Percentiles rank a stretch among this genome's conserved stretches.
phyloP scores from a whole-genome alignment of 1,284 basidiomycete species.

The Ceratobasidium sp. region DNA sequence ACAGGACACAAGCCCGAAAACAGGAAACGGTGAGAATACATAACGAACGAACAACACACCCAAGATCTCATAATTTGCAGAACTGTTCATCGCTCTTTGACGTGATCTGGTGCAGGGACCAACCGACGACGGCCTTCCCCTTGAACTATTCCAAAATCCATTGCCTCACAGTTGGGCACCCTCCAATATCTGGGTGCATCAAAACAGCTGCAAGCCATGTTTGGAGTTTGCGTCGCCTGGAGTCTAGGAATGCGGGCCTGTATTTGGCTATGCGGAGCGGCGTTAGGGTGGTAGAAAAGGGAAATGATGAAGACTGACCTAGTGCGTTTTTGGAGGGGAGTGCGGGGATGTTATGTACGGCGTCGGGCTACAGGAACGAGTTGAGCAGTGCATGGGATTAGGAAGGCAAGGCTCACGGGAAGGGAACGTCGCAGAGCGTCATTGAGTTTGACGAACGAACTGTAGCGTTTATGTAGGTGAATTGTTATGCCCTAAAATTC shows the following conservation, averaged over 20 bases:
- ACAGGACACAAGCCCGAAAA: no score
- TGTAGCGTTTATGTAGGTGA: constrained; percentile 76
- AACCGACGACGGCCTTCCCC: neutral
- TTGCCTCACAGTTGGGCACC: constrained; percentile 65
- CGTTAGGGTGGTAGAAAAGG: neutral
- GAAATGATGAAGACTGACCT: constrained; percentile 57
- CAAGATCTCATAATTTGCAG: no score
- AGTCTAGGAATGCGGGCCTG: constrained; percentile 74
- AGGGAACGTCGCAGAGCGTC: constrained; percentile 63
- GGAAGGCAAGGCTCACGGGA: constrained; percentile 59
- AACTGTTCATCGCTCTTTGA: neutral
- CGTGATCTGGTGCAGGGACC: neutral
- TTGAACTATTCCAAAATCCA: constrained; percentile 69
- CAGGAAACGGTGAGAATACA: no score
- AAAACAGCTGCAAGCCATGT: constrained; percentile 74
- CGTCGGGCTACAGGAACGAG: constrained; percentile 62
- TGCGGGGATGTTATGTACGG: constrained; percentile 64
- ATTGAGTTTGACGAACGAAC: constrained; percentile 70
- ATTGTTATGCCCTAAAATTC: constrained; percentile 65
- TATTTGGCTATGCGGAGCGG: constrained; percentile 56
- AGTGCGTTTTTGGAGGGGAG: constrained; percentile 78
- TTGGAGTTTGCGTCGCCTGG: constrained; percentile 70
- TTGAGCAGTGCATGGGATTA: no score
- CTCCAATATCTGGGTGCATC: constrained; percentile 77
- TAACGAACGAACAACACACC: no score